Percentiles rank a stretch among this genome's conserved stretches.
Evolutionary conservation across 176 grass and related monocot species (phyloP).

Genomic region (Guadua angustifolia): DNA sequence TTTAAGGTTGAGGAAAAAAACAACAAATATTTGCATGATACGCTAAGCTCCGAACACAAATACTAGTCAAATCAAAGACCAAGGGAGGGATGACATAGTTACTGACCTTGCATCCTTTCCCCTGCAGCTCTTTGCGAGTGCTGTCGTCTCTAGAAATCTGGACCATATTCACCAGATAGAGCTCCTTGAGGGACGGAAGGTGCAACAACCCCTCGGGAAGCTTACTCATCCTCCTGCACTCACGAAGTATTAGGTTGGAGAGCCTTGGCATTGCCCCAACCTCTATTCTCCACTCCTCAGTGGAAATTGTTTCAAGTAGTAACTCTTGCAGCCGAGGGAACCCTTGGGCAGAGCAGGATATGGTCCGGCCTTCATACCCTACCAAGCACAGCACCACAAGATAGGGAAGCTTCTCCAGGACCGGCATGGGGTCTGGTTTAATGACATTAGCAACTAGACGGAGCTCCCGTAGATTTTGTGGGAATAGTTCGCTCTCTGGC

Average conservation of each 20-base stretch:
- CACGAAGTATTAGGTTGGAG: neutral
- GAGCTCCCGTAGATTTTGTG: too few species aligned
- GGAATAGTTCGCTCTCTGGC: too few species aligned
- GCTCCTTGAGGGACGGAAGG: neutral
- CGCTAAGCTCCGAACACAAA: too few species aligned
- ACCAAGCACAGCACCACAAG: too few species aligned
- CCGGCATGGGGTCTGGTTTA: too few species aligned
- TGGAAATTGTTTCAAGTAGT: accelerated
- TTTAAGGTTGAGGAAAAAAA: too few species aligned
- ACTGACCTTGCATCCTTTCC: neutral
- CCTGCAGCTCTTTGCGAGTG: neutral
- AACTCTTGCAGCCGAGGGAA: constrained; percentile 6
- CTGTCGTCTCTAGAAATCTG: neutral
- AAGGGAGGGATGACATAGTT: too few species aligned
- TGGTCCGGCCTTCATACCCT: neutral
- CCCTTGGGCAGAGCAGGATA: neutral
- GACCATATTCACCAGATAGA: accelerated
- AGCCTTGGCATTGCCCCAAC: neutral
- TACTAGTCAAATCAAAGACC: too few species aligned
- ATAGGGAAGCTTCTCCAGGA: neutral
- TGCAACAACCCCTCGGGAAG: neutral
- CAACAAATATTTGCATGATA: too few species aligned
- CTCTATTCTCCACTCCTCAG: neutral
- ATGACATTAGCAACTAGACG: too few species aligned
- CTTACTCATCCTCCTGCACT: neutral